Conservation (phyloP, 106 monocot genomes). For the Alisma plantagoaquatica region DNA sequence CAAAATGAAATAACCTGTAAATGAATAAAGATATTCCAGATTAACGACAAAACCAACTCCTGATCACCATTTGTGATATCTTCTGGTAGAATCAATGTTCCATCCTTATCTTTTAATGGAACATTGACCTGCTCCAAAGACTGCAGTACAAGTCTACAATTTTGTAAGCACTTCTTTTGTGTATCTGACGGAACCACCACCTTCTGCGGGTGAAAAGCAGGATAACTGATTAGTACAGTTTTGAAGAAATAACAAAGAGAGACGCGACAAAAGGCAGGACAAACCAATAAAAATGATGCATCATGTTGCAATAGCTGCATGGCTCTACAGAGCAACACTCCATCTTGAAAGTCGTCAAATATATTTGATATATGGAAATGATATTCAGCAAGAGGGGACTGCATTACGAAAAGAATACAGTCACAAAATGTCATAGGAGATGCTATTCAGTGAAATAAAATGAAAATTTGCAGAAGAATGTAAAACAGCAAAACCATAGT, state of each 20-base stretch:
- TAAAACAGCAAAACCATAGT: too few relatives aligned
- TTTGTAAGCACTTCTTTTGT: slow-evolving; percentile 37
- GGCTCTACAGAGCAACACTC: slow-evolving; percentile 43
- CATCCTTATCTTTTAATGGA: slow-evolving; percentile 39
- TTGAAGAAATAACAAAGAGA: too few relatives aligned
- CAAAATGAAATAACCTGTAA: too few relatives aligned
- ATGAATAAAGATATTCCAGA: slow-evolving; percentile 54
- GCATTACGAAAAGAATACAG: not conserved
- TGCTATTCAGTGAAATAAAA: too few relatives aligned
- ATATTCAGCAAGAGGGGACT: slow-evolving; percentile 36
- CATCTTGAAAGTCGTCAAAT: slow-evolving; percentile 66
- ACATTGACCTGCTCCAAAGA: slow-evolving; percentile 34
- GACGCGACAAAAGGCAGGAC: too few relatives aligned
- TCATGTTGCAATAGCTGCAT: slow-evolving; percentile 45
- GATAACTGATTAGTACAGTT: too few relatives aligned
- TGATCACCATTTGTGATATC: slow-evolving; percentile 50
- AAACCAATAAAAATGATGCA: slow-evolving; percentile 36
- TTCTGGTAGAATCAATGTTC: slow-evolving; percentile 24
- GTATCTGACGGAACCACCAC: slow-evolving; percentile 38
- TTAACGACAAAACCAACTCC: slow-evolving; percentile 37
- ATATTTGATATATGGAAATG: slow-evolving; percentile 35
- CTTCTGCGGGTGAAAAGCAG: slow-evolving; percentile 30
- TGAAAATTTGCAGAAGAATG: too few relatives aligned
- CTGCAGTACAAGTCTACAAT: slow-evolving; percentile 36
- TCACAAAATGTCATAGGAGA: too few relatives aligned